Evolutionary conservation across 2,329 filamentous ascomycete genomes (phyloP).

Genomic region (Fusarium aywerte): DNA sequence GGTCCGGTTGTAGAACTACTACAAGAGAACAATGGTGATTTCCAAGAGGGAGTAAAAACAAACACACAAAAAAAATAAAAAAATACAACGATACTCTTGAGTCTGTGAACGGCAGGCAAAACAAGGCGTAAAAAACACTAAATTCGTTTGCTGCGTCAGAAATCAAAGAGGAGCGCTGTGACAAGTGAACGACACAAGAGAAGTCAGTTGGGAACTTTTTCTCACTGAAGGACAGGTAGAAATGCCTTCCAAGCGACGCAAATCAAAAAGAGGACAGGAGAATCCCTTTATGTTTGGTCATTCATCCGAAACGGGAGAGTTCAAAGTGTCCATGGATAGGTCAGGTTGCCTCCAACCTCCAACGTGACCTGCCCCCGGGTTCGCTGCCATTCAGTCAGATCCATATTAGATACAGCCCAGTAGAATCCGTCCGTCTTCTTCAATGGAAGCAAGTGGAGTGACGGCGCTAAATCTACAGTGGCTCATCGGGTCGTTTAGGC

Average conservation of each 20-base stretch:
- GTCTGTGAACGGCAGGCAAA: conserved; percentile 10
- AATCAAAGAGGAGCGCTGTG: conserved; percentile 8
- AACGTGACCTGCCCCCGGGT: conserved; percentile 38
- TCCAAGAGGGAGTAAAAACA: background rate
- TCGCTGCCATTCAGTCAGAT: conserved; percentile 27
- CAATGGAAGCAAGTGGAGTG: conserved; percentile 35
- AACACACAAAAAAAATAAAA: too few species aligned
- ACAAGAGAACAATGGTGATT: conserved; percentile 23
- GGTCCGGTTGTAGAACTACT: conserved; percentile 32
- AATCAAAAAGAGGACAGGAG: conserved; percentile 29
- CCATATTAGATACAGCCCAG: conserved; percentile 11
- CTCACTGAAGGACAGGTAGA: conserved; percentile 7
- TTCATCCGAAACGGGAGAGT: conserved; percentile 28
- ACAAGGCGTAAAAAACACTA: conserved; percentile 4
- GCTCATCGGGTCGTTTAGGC: conserved; percentile 31
- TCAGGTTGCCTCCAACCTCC: conserved; percentile 41
- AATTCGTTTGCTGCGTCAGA: conserved; percentile 3
- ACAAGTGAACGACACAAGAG: conserved; percentile 9
- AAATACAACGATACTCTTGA: conserved; percentile 4
- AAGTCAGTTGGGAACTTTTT: background rate
- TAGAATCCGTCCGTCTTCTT: conserved; percentile 20
- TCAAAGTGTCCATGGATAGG: conserved; percentile 25
- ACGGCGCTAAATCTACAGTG: conserved; percentile 38
- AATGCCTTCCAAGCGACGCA: conserved; percentile 13
- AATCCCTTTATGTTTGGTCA: conserved; percentile 42